phyloP scores from a whole-genome alignment of 2,329 filamentous ascomycete genomes.

The Penicillium sp. region DNA sequence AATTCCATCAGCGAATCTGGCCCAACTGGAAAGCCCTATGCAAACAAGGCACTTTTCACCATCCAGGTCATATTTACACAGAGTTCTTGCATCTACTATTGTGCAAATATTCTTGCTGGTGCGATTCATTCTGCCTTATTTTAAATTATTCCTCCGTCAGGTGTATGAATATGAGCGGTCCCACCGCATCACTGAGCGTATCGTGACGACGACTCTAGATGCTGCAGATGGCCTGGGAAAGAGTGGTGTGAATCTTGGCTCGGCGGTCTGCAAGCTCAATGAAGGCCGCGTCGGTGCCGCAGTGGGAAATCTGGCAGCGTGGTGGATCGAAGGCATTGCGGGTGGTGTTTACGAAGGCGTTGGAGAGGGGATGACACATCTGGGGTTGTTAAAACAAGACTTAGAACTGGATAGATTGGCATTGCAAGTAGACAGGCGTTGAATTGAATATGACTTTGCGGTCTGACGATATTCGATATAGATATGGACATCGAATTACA shows the following conservation, averaged over 20 bases:
- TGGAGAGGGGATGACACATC: constrained; percentile 56
- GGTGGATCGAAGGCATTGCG: constrained; percentile 66
- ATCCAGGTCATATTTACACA: constrained; percentile 60
- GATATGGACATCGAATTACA: no score
- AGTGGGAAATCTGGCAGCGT: constrained; percentile 60
- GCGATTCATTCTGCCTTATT: constrained; percentile 65
- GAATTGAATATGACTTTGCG: neutral
- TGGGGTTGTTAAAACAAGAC: constrained; percentile 39
- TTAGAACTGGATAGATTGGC: constrained; percentile 22
- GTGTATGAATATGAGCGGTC: constrained; percentile 67
- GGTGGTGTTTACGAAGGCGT: constrained; percentile 70
- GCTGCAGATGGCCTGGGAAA: constrained; percentile 60
- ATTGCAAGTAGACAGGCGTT: constrained; percentile 12
- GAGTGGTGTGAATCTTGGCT: constrained; percentile 56
- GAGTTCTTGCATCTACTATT: constrained; percentile 60
- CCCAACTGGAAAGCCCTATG: neutral
- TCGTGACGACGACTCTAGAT: constrained; percentile 57
- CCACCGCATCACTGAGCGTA: constrained; percentile 65
- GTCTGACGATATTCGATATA: no score
- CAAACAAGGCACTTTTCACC: neutral
- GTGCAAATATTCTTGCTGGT: constrained; percentile 63
- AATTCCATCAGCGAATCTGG: neutral
- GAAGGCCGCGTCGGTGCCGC: constrained; percentile 67
- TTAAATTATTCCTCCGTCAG: constrained; percentile 58
- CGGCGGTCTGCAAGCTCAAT: constrained; percentile 63